Conservation (phyloP, 306 rosid genomes). For the Nissolia schottii region DNA sequence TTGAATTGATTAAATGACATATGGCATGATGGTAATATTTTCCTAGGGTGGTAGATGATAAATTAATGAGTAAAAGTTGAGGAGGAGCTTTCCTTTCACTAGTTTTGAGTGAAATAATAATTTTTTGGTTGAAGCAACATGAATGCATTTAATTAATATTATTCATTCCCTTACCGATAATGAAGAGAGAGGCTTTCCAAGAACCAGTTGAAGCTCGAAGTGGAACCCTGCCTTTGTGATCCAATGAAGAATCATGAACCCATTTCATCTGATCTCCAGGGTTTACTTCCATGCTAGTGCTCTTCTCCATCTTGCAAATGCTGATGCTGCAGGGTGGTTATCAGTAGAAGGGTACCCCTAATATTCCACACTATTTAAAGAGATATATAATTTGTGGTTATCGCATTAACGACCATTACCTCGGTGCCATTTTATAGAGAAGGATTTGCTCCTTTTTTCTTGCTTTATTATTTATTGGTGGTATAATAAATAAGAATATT, state of each 20-base stretch:
- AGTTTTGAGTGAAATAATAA: neutral
- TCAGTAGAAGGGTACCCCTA: neutral
- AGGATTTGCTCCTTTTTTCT: neutral
- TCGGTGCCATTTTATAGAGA: conserved; percentile 42
- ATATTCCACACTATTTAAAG: neutral
- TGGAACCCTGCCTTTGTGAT: conserved; percentile 49
- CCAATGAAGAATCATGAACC: conserved; percentile 61
- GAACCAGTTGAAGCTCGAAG: conserved; percentile 62
- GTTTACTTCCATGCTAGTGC: neutral
- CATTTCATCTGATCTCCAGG: conserved; percentile 21
- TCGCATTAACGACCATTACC: conserved; percentile 4
- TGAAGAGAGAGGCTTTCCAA: conserved; percentile 63
- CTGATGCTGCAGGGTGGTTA: neutral
- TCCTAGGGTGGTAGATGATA: neutral
- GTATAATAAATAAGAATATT: neutral
- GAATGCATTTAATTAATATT: too few species aligned
- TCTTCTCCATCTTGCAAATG: conserved; percentile 33
- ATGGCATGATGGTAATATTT: neutral
- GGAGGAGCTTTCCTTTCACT: neutral
- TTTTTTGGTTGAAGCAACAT: neutral
- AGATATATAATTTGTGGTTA: neutral
- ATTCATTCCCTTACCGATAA: conserved; percentile 54
- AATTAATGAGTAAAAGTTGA: conserved; percentile 6
- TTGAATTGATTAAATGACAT: too few species aligned
- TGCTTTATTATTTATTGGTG: neutral